Base-by-base conservation (phyloP, 805 yeast genomes). In the Jamesozyma gamospora region DNA sequence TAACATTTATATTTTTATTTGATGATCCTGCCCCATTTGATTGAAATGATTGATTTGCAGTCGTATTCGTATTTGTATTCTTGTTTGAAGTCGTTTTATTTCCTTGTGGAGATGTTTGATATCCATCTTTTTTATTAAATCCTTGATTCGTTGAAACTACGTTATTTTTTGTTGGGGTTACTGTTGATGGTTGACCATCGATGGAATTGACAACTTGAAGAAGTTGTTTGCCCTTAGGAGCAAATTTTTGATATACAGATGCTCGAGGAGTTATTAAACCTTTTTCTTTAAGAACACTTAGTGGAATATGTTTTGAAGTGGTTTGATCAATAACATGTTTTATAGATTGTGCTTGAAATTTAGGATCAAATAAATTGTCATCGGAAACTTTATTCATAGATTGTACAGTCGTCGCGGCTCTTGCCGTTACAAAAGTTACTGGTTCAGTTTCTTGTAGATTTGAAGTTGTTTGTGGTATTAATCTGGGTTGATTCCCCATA, bases 301-400 rank as follows among this genome's bases (percentile, higher is more conserved):
- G 45, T 16, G 61, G 59, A 8, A 82, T 65, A 2, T 82, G 87
- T 3, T 75, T 72, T 0, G 88, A 81, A 41, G 72, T 77, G 1
- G 71, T 67, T 34, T 80, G 90, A 55, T 82, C 87, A 12, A 80
- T 65, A 0, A 81, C 77, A 40, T 76, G 72, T 46, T 67, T 71
- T 12, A 70, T 72, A 5, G 74, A 74, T 32, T 72, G 75, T 39
- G 71, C 73, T 52, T 76, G 73, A 45, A 69, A 74, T 37, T 70
- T 74, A 0, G 82, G 76, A 35, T 79, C 70, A 47, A 69, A 76
- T n/a, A 70, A 56, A 37, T 66, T 60, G 2, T 64, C 66, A 4
- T 59, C 58, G 4, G 66, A 52, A 11, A 67, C 53, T 3, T 63
- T 51, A 1, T 67, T 58, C 39, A 69, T 69, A 19, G 65, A 64